Conservation (phyloP, 345 rosid species). For the Salix dunnii region DNA sequence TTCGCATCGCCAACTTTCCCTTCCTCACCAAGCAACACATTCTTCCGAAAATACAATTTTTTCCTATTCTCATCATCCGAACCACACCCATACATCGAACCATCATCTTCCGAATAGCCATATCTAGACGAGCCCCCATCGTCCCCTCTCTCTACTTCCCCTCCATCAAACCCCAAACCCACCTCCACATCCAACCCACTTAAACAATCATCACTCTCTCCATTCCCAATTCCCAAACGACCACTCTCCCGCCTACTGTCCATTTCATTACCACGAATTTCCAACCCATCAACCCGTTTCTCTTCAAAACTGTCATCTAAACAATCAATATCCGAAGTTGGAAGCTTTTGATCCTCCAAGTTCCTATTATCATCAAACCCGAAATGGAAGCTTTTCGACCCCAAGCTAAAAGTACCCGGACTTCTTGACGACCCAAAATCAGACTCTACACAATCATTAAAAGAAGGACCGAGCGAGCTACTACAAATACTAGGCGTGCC, state of each 20-base stretch:
- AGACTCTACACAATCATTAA: conserved; percentile 56
- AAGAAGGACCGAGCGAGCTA: conserved; percentile 41
- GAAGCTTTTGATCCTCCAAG: conserved; percentile 23
- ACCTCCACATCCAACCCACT: conserved; percentile 25
- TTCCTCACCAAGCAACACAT: conserved; percentile 16
- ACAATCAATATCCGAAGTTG: conserved; percentile 23
- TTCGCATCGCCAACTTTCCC: conserved; percentile 35
- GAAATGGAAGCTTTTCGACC: not conserved
- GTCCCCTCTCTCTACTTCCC: conserved; percentile 30
- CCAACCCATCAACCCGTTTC: conserved; percentile 7
- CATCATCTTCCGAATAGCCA: conserved; percentile 60
- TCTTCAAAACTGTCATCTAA: conserved; percentile 17
- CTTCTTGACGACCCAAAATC: conserved; percentile 60
- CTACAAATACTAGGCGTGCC: conserved; percentile 68
- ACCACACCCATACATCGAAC: conserved; percentile 48
- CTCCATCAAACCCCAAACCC: conserved; percentile 13
- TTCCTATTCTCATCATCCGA: conserved; percentile 44
- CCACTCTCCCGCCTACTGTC: conserved; percentile 17
- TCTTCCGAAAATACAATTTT: conserved; percentile 28
- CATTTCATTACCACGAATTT: not conserved
- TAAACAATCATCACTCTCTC: conserved; percentile 14
- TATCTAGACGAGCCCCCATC: conserved; percentile 36
- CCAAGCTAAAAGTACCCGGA: conserved; percentile 61
- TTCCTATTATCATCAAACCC: conserved; percentile 7
- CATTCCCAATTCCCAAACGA: conserved; percentile 21